Percentiles rank a stretch among this genome's conserved stretches.
Conservation (phyloP, 169 alveolate species). For the Plasmodium malariae region DNA sequence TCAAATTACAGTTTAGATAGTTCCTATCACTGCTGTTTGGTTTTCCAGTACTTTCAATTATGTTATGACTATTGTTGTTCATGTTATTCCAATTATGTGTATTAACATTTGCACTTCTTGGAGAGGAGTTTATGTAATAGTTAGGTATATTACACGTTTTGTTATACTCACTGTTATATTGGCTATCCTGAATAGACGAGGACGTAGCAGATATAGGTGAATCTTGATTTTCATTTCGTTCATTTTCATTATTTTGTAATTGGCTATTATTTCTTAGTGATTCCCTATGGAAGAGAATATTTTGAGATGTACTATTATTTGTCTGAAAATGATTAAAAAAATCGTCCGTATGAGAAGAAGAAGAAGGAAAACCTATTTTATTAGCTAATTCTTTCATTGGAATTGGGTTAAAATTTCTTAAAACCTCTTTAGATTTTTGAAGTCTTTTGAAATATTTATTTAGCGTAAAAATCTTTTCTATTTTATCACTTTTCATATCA, state of each 20-base stretch:
- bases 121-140: neutral
- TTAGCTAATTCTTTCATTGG: slow-evolving; percentile 35
- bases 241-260: neutral
- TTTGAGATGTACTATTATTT: slow-evolving; percentile 19
- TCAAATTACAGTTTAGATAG: neutral
- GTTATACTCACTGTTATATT: slow-evolving; percentile 11
- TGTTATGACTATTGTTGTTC: neutral
- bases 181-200: slow-evolving; percentile 13
- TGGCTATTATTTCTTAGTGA: neutral
- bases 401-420: slow-evolving; percentile 37
- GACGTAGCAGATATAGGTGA: neutral
- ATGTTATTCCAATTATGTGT: neutral
- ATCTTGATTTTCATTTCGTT: slow-evolving; percentile 9
- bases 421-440: slow-evolving; percentile 21
- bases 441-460: slow-evolving; percentile 58
- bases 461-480: slow-evolving; percentile 44
- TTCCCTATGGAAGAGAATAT: slow-evolving; percentile 12
- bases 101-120: neutral
- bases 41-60: neutral
- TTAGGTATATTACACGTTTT: neutral
- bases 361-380: slow-evolving; percentile 17
- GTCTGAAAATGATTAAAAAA: slow-evolving; percentile 8
- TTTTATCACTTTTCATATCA: slow-evolving; percentile 49
- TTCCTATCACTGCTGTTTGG: neutral
- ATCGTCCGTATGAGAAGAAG: slow-evolving; percentile 14